Evolutionary conservation across 257 asterid species (phyloP), one percentile per base, ranked within the genome.

Genomic region (Osmanthus fragrans): DNA sequence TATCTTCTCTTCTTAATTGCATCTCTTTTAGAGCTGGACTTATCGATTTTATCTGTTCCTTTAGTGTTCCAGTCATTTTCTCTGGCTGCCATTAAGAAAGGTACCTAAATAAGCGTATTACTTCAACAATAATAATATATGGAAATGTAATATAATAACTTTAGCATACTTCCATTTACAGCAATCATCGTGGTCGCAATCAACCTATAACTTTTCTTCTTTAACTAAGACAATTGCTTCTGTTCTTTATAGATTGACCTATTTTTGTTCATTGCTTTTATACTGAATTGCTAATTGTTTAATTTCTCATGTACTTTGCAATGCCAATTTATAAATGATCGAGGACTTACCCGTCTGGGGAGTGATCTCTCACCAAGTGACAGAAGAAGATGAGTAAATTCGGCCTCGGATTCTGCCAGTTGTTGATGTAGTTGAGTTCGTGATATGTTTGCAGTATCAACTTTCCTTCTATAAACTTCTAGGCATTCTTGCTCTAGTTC

Each of bases 281-380:
- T 37, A 7, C 42, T 7, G 42, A 37, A 7, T 37, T 37, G 42
- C 42, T 45, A 45, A 1, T 45, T 45, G 54, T 45, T 45, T 11
- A 45, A 13, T 12, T 45, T 45, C 12, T 13, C 54, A 9, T 9
- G 54, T 45, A 13, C 18, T 32, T 45, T 45, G 54, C 19, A 45
- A 12, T 45, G 19, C 54, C 54, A 45, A 45, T 6, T 7, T 3
- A 18, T 19, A 19, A 19, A 56, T n/a, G 65, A 56, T 56, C 19
- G 11, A 56, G 25, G 10, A 56, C 84, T 88, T 90, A 94, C 98
- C 84, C 98, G 79, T 78, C 90, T 90, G 3, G 97, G 97, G 39
- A 93, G 91, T 76, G 98, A 94, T 75, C 98, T 90, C 88, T 94
- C 98, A 12, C 97, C 99, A 65, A 94, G 97, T 5, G 94, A 90